Conservation (phyloP, 352 stramenopile species). For the Pythium sp. region DNA sequence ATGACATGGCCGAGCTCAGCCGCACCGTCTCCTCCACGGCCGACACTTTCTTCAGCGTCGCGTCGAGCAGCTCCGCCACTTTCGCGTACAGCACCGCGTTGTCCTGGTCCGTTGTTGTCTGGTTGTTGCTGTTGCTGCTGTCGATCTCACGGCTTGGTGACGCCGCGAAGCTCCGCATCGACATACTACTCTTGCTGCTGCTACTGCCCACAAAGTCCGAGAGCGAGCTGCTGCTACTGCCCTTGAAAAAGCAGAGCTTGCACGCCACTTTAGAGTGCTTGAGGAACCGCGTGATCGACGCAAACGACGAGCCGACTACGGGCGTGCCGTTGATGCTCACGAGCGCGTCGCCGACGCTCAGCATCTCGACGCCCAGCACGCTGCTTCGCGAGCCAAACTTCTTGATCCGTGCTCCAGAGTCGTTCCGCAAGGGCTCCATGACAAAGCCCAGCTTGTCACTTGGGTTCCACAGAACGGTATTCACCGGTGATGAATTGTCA, state of each 20-base stretch:
- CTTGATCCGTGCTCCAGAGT: conserved; percentile 60
- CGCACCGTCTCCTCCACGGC: conserved; percentile 72
- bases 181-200: conserved; percentile 13
- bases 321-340: conserved; percentile 74
- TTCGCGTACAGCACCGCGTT: conserved; percentile 57
- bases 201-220: conserved; percentile 8
- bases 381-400: conserved; percentile 61
- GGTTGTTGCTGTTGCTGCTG: conserved; percentile 25
- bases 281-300: conserved; percentile 72
- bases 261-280: conserved; percentile 78
- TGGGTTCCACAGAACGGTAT: conserved; percentile 73
- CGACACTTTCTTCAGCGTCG: conserved; percentile 73
- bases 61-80: conserved; percentile 65
- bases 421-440: conserved; percentile 46
- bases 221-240: background rate
- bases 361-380: conserved; percentile 64
- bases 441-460: conserved; percentile 70
- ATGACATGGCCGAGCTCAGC: conserved; percentile 71
- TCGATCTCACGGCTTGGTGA: background rate
- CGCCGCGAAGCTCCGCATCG: conserved; percentile 5
- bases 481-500: conserved; percentile 19
- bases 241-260: conserved; percentile 64
- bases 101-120: conserved; percentile 25
- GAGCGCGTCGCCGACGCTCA: conserved; percentile 60
- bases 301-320: conserved; percentile 48